These are phyloP conservation scores for Aspergillus spinulosporus DNA, from an alignment of 2,329 filamentous ascomycete species.

Conservation along the genomic window DNA sequence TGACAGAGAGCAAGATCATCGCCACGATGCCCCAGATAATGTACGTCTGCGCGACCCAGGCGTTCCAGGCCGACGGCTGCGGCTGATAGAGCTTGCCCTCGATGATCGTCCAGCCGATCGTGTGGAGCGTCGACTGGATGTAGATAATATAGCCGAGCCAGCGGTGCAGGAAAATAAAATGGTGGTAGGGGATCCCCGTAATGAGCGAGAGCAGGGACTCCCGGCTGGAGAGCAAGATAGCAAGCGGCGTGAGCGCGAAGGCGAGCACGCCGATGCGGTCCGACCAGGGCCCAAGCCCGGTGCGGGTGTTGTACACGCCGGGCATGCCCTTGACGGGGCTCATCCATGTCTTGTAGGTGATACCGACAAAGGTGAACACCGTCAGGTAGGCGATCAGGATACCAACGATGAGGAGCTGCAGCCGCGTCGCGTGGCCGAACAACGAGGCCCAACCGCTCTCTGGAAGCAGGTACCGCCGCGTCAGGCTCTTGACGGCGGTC, in stretches of 20 bases:
- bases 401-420: slow-evolving; percentile 65
- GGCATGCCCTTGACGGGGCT: slow-evolving; percentile 64
- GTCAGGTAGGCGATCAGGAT: slow-evolving; percentile 62
- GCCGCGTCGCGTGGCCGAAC: slow-evolving; percentile 67
- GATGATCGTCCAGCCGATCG: slow-evolving; percentile 68
- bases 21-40: slow-evolving; percentile 73
- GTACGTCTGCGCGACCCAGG: slow-evolving; percentile 65
- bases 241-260: slow-evolving; percentile 72
- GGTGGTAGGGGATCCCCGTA: slow-evolving; percentile 73
- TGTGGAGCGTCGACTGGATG: slow-evolving; percentile 66
- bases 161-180: slow-evolving; percentile 75
- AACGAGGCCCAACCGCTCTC: slow-evolving; percentile 55
- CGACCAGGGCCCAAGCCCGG: slow-evolving; percentile 65
- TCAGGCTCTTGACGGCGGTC: slow-evolving; percentile 43
- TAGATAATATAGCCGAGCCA: slow-evolving; percentile 76
- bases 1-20: slow-evolving; percentile 61
- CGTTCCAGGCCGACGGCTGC: slow-evolving; percentile 60
- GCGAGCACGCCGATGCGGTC: slow-evolving; percentile 70
- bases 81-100: slow-evolving; percentile 69
- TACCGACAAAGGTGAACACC: slow-evolving; percentile 69
- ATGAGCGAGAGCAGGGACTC: slow-evolving; percentile 69
- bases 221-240: slow-evolving; percentile 65
- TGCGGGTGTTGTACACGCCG: slow-evolving; percentile 62
- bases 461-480: slow-evolving; percentile 59
- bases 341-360: slow-evolving; percentile 67